phyloP scores from a whole-genome alignment of 108 stramenopile species.

The Skeletonema grethae region DNA sequence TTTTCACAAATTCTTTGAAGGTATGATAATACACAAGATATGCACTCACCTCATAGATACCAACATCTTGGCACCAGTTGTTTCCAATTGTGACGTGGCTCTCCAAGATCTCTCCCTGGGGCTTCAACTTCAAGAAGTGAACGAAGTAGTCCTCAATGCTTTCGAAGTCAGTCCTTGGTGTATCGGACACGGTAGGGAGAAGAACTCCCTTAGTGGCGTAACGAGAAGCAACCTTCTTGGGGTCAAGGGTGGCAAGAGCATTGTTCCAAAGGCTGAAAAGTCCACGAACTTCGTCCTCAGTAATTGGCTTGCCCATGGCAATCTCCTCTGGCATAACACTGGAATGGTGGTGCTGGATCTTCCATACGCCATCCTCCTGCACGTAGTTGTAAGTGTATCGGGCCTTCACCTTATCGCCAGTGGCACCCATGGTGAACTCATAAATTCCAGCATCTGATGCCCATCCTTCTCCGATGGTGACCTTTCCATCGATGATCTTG shows the following conservation, averaged over 20 bases:
- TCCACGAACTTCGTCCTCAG: conserved; percentile 47
- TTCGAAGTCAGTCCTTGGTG: conserved; percentile 56
- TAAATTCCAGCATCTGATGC: conserved; percentile 48
- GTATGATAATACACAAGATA: neutral
- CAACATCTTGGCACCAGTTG: conserved; percentile 62
- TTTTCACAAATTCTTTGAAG: neutral
- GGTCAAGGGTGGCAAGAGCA: conserved; percentile 59
- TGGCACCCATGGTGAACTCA: conserved; percentile 64
- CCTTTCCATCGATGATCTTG: conserved; percentile 57
- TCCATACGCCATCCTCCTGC: conserved; percentile 57
- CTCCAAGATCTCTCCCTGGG: conserved; percentile 59
- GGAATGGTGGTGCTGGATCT: conserved; percentile 64
- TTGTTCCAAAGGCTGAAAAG: conserved; percentile 67
- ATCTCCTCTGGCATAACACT: conserved; percentile 63
- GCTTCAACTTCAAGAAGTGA: conserved; percentile 57
- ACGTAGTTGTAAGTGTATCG: conserved; percentile 59
- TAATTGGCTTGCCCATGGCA: conserved; percentile 36
- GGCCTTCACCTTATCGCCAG: conserved; percentile 43
- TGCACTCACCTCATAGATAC: conserved; percentile 52
- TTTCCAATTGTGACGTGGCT: conserved; percentile 49
- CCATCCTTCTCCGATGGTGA: conserved; percentile 57
- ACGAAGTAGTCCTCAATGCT: conserved; percentile 61
- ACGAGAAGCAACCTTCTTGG: conserved; percentile 40
- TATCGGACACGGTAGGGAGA: conserved; percentile 54
- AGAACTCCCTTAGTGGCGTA: conserved; percentile 52